A percentile compares a stretch with the other conserved stretches of the same genome.
Evolutionary conservation across 2,329 filamentous ascomycete species (phyloP).

Genomic region (Penicillium sumatraense): DNA sequence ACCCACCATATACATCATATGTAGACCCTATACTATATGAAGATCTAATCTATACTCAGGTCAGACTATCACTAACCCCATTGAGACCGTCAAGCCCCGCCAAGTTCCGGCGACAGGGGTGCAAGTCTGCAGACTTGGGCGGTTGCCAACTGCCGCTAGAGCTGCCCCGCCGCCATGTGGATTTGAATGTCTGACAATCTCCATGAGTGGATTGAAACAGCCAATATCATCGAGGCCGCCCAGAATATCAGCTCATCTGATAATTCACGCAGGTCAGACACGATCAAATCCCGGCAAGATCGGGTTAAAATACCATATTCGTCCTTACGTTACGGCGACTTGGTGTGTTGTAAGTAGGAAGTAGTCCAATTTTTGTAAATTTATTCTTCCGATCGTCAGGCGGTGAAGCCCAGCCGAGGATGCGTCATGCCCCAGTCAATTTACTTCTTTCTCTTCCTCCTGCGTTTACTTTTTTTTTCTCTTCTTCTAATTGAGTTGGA

Average conservation of each 20-base stretch:
- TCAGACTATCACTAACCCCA: too few relatives aligned
- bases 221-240: not conserved
- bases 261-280: not conserved
- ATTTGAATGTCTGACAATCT: slow-evolving; percentile 1
- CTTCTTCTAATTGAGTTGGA: slow-evolving; percentile 5
- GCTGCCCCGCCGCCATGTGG: not conserved
- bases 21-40: too few relatives aligned
- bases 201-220: slow-evolving; percentile 6
- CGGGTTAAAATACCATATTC: not conserved
- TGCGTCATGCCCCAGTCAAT: slow-evolving; percentile 21
- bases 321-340: too few relatives aligned
- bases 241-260: not conserved
- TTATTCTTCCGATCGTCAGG: slow-evolving; percentile 8
- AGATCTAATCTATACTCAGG: too few relatives aligned
- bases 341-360: not conserved
- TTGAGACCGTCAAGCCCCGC: not conserved
- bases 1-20: too few relatives aligned
- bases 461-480: not conserved
- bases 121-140: not conserved
- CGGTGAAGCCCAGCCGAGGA: slow-evolving; percentile 24
- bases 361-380: not conserved
- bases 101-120: not conserved
- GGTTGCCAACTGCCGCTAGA: not conserved
- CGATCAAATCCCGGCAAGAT: not conserved
- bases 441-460: slow-evolving; percentile 6